Evolutionary conservation across 805 yeast species (phyloP).

Genomic region (Naumovozyma dairenensis): DNA sequence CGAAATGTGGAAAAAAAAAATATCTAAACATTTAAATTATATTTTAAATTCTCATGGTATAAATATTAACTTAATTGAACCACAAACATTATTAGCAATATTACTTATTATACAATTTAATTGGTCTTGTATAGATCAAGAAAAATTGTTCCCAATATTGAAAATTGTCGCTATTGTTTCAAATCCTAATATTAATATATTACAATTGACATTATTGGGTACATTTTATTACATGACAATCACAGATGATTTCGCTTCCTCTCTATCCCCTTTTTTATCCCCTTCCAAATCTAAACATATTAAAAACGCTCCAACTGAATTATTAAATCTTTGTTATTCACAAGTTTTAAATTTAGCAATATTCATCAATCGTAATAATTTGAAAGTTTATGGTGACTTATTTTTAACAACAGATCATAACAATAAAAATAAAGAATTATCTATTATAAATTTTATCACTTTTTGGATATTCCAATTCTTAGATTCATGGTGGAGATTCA

Average conservation of each 20-base stretch:
- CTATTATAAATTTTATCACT: slow-evolving; percentile 10
- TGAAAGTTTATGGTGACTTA: no score
- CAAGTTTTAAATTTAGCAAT: slow-evolving; percentile 17
- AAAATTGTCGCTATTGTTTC: slow-evolving; percentile 14
- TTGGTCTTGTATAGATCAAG: slow-evolving; percentile 23
- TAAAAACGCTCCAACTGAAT: slow-evolving; percentile 12
- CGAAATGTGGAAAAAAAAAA: slow-evolving; percentile 8
- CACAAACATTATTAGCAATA: slow-evolving; percentile 12
- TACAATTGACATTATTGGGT: slow-evolving; percentile 19
- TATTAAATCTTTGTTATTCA: slow-evolving; percentile 13
- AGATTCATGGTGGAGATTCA: slow-evolving; percentile 24
- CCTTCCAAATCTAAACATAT: slow-evolving; percentile 1
- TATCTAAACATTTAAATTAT: slow-evolving; percentile 4
- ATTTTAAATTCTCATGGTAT: background rate
- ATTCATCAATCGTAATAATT: slow-evolving; percentile 16
- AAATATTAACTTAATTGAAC: slow-evolving; percentile 5
- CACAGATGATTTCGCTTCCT: slow-evolving; percentile 4
- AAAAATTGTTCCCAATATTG: slow-evolving; percentile 18
- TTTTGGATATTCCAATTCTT: slow-evolving; percentile 26
- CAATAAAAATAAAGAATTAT: slow-evolving; percentile 1
- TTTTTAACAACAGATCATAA: no score
- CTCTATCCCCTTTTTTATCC: no score
- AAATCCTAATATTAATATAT: slow-evolving; percentile 6
- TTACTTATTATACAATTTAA: slow-evolving; percentile 22
- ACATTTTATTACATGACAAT: slow-evolving; percentile 21